Percentiles rank a stretch among this genome's conserved stretches.
Conservation (phyloP, 1,284 basidiomycete species). For the Cystobasidium pallidum region DNA sequence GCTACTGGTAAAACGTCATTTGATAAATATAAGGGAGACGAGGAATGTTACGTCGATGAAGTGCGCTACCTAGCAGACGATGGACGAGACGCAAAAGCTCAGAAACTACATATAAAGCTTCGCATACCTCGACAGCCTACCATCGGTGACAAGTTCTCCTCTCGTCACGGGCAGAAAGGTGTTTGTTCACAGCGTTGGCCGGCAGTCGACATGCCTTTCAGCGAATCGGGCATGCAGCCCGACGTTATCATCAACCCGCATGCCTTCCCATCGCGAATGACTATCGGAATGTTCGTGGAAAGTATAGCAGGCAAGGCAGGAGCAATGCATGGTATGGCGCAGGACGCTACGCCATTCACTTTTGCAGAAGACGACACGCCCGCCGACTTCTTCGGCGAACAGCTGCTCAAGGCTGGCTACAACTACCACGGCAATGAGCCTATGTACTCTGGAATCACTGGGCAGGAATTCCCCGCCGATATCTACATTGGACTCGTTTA, state of each 20-base stretch:
- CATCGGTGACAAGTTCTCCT: constrained; percentile 99
- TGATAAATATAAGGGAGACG: constrained; percentile 97
- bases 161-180: constrained; percentile 98
- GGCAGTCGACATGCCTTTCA: constrained; percentile 96
- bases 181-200: constrained; percentile 99
- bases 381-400: constrained; percentile 94
- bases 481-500: constrained; percentile 98
- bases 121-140: constrained; percentile 93
- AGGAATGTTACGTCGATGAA: constrained; percentile 85
- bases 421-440: constrained; percentile 99
- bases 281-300: constrained; percentile 99
- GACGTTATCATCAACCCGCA: constrained; percentile 99
- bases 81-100: constrained; percentile 80
- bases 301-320: constrained; percentile 98
- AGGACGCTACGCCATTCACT: constrained; percentile 98
- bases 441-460: constrained; percentile 99
- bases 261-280: constrained; percentile 99
- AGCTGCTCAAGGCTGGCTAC: constrained; percentile 90
- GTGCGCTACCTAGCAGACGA: constrained; percentile 84
- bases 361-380: constrained; percentile 96
- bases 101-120: constrained; percentile 91
- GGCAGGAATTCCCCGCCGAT: constrained; percentile 96
- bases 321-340: constrained; percentile 95
- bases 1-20: constrained; percentile 79
- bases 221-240: constrained; percentile 97